Evolutionary conservation across 1,284 basidiomycete genomes (phyloP).

Genomic region (Apiotrichum siamense): DNA sequence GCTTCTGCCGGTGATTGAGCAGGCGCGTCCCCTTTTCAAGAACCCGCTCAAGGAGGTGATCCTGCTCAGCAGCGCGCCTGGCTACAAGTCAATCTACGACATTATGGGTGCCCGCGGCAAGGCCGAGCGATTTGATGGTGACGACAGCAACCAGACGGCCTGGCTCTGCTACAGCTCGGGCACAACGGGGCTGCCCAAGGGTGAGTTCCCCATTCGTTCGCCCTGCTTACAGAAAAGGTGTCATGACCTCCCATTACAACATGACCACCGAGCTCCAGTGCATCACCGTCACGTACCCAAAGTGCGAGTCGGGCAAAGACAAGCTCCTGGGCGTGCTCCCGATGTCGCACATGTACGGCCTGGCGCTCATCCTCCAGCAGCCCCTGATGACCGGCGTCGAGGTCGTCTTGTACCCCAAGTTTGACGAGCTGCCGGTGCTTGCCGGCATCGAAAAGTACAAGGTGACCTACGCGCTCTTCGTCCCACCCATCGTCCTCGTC

Average conservation of each 20-base stretch:
- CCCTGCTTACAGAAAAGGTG: no score
- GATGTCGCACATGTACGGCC: conserved; percentile 17
- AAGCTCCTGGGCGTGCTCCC: conserved; percentile 14
- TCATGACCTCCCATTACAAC: conserved; percentile 60
- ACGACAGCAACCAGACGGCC: conserved; percentile 2
- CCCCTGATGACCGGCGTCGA: conserved; percentile 58
- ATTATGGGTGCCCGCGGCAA: neutral
- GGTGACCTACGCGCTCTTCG: conserved; percentile 60
- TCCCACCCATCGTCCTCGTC: conserved; percentile 75
- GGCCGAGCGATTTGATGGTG: conserved; percentile 6
- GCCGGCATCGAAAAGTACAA: conserved; percentile 63
- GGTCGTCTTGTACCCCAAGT: conserved; percentile 63
- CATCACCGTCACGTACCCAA: neutral
- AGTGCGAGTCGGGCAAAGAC: conserved; percentile 1
- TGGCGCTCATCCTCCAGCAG: conserved; percentile 53
- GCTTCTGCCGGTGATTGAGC: conserved; percentile 45
- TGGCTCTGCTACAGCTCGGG: conserved; percentile 61
- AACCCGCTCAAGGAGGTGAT: conserved; percentile 3
- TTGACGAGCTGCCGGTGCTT: conserved; percentile 56
- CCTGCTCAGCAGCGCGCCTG: conserved; percentile 2
- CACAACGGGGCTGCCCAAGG: conserved; percentile 50
- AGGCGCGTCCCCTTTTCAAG: conserved; percentile 20
- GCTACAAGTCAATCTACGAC: conserved; percentile 3
- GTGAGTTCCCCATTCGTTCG: no score
- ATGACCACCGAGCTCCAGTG: conserved; percentile 45